Base-by-base conservation (phyloP, 2,329 filamentous ascomycete species). In the Sclerotinia borealis region DNA sequence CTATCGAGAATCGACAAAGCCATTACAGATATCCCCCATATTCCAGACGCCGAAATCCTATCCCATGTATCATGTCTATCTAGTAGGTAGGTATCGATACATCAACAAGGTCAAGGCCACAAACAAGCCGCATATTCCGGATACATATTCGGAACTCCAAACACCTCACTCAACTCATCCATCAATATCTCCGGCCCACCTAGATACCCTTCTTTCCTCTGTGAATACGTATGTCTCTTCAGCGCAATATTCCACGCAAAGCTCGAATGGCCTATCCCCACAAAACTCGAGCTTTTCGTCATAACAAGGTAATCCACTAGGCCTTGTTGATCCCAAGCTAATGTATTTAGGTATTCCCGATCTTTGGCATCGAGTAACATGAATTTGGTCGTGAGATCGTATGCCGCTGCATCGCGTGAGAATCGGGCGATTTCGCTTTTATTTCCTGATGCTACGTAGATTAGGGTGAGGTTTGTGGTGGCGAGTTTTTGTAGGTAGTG, bases 301-400 rank as follows among this genome's bases (percentile, higher is more conserved):
- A 82, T 68, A 4, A 83, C 75, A 67, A 82, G 77, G 68, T 79
- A 82, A 70, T 83, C 81, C 3, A 82, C 76, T 25, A 82, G 68
- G 0, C 75, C 77, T 56, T 78, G 77, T 72, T 82, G 80, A 68
- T 81, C 79, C 75, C 76, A 80, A 1, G 71, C 75, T 51, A 82
- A 68, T 17, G 43, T 51, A 5, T 74, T 60, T 13, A 82, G 69
- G 15, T 64, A 64, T 11, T 62, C 61, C 1, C 71, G 64, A 51
- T 80, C 78, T 0, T 49, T 59, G 1, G 68, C 54, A 62, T 73
- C 70, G 3, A 82, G 73, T 1, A 82, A 66, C 34, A 79, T 75
- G 19, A 71, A 65, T 68, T 81, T 81, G 11, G 73, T 74, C n/a
- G 70, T 75, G 9, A 80, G 65, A 43, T 72, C 69, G 15, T 75